Base-by-base conservation (phyloP, 768 basidiomycete genomes). In the Boletus reticuloceps region DNA sequence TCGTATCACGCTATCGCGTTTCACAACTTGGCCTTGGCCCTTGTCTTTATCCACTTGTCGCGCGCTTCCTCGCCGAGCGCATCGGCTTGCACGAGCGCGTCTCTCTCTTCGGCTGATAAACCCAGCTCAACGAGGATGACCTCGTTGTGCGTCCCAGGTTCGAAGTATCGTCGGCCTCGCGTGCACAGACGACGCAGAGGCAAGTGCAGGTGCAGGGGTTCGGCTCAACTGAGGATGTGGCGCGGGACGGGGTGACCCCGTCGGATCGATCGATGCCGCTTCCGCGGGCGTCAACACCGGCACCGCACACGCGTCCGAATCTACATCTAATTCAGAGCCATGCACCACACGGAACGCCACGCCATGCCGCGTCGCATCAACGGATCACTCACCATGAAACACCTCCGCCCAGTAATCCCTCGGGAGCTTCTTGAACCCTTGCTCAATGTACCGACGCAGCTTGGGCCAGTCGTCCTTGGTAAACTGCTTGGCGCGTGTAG, bases 401-500 rank as follows among this genome's bases (percentile, higher is more conserved):
- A 85, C 68, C 8, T 73, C 59, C 0, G 82, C 76, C 91, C 91
- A 94, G 39, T 84, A 82, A 56, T 89, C 83, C 53, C 89, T 77
- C 0, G 82, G 75, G 39, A 79, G 76, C 20, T 75, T 73, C 56
- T 73, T 67, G 70, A 94, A 94, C 0, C 85, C 89, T n/a, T 75
- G 69, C 44, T 77, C 77, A 29, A 94, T 62, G 65, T 86, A 91
- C 29, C 73, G 68, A 43, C 73, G 73, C 39, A 89, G 58, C 53
- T 70, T 77, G 3, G 79, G 77, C 89, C 89, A 91, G 52, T 82
- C 69, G 8, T 74, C 74, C 14, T 61, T 71, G 32, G 82, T 72
- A 5, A 60, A 57, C 52, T 85, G 86, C 4, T 69, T 75, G 10
- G 72, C 73, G 19, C 69, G 61, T 6, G 71, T 76, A 0, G 87